Percentiles rank a stretch among this genome's conserved stretches.
phyloP scores from a whole-genome alignment of 1,284 basidiomycete species.

The Bjerkandera adusta region DNA sequence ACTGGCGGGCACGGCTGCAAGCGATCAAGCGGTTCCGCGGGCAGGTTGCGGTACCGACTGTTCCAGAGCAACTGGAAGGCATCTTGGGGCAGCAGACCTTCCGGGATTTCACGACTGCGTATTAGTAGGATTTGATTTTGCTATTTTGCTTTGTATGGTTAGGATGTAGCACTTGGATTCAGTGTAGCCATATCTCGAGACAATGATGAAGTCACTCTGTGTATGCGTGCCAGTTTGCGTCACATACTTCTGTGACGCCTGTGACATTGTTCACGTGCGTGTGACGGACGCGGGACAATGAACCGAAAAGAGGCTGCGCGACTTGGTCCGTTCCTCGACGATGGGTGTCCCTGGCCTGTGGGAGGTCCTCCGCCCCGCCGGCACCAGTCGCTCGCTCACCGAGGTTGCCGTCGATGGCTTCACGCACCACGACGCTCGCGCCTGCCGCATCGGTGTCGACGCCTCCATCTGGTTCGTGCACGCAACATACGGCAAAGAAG shows the following conservation, averaged over 20 bases:
- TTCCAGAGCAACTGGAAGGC: conserved; percentile 27
- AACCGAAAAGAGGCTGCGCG: not conserved
- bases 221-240: no score
- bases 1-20: conserved; percentile 83
- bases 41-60: conserved; percentile 28
- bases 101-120: conserved; percentile 38
- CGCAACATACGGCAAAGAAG: conserved; percentile 68
- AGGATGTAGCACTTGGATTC: conserved; percentile 6
- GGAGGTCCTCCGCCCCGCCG: conserved; percentile 55
- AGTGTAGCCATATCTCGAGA: not conserved
- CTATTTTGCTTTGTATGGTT: conserved; percentile 8
- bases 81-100: conserved; percentile 36
- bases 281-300: not conserved
- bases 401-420: conserved; percentile 75
- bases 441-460: conserved; percentile 74
- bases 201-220: no score
- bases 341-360: conserved; percentile 53
- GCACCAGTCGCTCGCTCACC: conserved; percentile 60
- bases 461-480: conserved; percentile 85
- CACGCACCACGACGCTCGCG: conserved; percentile 37
- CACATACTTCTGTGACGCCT: no score
- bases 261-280: not conserved
- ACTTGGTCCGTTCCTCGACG: not conserved
- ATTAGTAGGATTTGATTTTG: conserved; percentile 22
- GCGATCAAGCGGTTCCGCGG: conserved; percentile 67